These are phyloP conservation scores for Colletotrichum sp. DNA, from an alignment of 2,329 filamentous ascomycete species.

Conservation along the genomic window DNA sequence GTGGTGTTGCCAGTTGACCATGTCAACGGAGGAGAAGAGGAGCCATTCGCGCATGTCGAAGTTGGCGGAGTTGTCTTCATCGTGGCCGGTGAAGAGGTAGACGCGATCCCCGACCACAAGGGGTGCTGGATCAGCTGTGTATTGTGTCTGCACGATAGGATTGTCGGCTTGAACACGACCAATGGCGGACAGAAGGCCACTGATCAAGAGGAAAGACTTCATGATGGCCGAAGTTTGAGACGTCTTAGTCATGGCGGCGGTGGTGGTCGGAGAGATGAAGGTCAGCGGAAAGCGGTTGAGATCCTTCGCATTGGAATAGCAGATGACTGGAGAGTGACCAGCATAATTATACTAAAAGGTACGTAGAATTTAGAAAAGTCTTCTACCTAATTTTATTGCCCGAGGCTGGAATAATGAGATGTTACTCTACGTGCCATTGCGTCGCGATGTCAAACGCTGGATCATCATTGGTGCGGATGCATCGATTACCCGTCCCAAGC, in stretches of 20 bases:
- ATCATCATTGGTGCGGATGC: neutral
- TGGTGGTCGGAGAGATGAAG: neutral
- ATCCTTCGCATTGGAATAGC: neutral
- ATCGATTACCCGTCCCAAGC: neutral
- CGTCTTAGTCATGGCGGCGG: neutral
- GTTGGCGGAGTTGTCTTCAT: conserved; percentile 28
- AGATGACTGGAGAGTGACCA: neutral
- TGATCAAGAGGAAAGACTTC: neutral
- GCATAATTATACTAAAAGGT: neutral
- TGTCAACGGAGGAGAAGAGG: conserved; percentile 35
- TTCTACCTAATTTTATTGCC: neutral
- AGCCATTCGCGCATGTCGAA: conserved; percentile 37
- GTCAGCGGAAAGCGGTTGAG: neutral
- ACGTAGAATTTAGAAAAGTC: accelerated
- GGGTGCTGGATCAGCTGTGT: conserved; percentile 27
- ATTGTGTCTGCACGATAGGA: neutral
- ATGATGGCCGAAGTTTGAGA: neutral
- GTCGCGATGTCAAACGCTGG: neutral
- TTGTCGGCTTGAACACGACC: neutral
- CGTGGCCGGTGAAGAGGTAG: conserved; percentile 36
- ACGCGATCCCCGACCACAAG: conserved; percentile 30
- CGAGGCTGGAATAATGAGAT: neutral
- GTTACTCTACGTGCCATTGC: neutral
- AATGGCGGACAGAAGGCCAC: neutral
- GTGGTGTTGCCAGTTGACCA: conserved; percentile 38